Evolutionary conservation across 371 early-diverging fungal species (phyloP).

Genomic region (Parasitella parasitica): DNA sequence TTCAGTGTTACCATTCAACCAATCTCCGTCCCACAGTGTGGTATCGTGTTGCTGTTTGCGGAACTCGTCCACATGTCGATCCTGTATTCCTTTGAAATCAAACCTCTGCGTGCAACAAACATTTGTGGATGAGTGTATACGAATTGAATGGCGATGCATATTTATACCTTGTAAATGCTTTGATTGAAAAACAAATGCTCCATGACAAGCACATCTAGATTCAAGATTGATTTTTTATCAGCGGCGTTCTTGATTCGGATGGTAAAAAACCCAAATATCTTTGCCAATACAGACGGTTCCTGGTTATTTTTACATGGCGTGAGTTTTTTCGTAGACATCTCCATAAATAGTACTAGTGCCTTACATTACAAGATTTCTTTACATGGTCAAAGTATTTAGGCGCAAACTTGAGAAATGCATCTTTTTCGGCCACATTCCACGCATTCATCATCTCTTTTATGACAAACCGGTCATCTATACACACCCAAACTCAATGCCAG

Average conservation of each 20-base stretch:
- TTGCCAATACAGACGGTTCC: constrained; percentile 82
- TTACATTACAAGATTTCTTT: constrained; percentile 51
- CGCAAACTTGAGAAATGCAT: constrained; percentile 86
- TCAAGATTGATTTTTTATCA: constrained; percentile 61
- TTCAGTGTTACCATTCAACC: constrained; percentile 52
- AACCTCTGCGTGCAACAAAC: constrained; percentile 57
- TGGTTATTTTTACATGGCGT: constrained; percentile 1
- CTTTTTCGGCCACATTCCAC: constrained; percentile 79
- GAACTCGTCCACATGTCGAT: constrained; percentile 49
- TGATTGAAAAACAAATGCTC: constrained; percentile 88
- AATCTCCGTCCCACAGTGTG: constrained; percentile 72
- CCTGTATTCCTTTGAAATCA: constrained; percentile 88
- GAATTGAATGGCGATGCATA: neutral
- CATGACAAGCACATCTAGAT: constrained; percentile 93
- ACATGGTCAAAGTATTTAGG: constrained; percentile 91
- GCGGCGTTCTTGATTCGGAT: constrained; percentile 71
- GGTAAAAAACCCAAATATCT: constrained; percentile 91
- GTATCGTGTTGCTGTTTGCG: constrained; percentile 33
- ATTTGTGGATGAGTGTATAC: too few relatives aligned
- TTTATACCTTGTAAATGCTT: constrained; percentile 58
- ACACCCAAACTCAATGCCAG: too few relatives aligned
- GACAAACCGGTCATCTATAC: constrained; percentile 77
- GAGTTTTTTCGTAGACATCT: neutral
- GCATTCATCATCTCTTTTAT: constrained; percentile 83
- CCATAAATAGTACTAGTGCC: neutral